Percentiles rank a stretch among this genome's conserved stretches.
These are phyloP conservation scores for Coleophoma eucalyptorum DNA, from an alignment of 2,329 filamentous ascomycete genomes.

Conservation along the genomic window DNA sequence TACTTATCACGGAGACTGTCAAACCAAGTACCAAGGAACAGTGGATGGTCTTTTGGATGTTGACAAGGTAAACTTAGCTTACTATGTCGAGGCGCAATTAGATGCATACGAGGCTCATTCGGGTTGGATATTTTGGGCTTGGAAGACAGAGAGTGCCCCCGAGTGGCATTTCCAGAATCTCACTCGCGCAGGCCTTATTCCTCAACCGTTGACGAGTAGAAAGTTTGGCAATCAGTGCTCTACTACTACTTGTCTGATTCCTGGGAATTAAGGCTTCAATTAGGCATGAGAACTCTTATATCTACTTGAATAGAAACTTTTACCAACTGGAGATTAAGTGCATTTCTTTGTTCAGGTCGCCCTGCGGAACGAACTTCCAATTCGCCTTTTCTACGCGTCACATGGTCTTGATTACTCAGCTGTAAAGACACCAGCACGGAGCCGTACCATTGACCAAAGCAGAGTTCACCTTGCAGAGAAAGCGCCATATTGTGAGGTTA, in stretches of 20 bases:
- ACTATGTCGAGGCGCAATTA: slow-evolving; percentile 39
- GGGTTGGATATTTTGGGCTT: slow-evolving; percentile 38
- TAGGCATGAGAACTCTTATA: too few species aligned
- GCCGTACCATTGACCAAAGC: too few species aligned
- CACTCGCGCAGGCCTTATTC: slow-evolving; percentile 33
- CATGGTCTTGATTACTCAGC: too few species aligned
- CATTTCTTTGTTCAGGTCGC: too few species aligned
- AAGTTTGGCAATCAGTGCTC: slow-evolving; percentile 22
- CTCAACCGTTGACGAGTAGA: slow-evolving; percentile 29
- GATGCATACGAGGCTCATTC: slow-evolving; percentile 35
- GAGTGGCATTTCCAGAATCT: slow-evolving; percentile 38
- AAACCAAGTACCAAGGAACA: slow-evolving; percentile 43
- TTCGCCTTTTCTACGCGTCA: too few species aligned
- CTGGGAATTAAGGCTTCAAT: slow-evolving; percentile 14
- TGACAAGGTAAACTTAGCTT: slow-evolving; percentile 30
- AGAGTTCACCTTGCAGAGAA: too few species aligned
- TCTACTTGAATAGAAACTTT: too few species aligned
- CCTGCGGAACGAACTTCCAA: too few species aligned
- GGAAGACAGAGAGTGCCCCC: slow-evolving; percentile 35
- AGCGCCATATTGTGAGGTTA: too few species aligned
- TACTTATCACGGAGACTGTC: slow-evolving; percentile 28
- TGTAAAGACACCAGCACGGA: too few species aligned
- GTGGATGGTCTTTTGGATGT: slow-evolving; percentile 30
- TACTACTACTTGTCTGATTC: slow-evolving; percentile 20
- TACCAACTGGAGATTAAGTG: too few species aligned